Percentiles rank a stretch among this genome's conserved stretches.
Conservation (phyloP, 768 basidiomycete genomes). For the Cyclocybe cylindracea region DNA sequence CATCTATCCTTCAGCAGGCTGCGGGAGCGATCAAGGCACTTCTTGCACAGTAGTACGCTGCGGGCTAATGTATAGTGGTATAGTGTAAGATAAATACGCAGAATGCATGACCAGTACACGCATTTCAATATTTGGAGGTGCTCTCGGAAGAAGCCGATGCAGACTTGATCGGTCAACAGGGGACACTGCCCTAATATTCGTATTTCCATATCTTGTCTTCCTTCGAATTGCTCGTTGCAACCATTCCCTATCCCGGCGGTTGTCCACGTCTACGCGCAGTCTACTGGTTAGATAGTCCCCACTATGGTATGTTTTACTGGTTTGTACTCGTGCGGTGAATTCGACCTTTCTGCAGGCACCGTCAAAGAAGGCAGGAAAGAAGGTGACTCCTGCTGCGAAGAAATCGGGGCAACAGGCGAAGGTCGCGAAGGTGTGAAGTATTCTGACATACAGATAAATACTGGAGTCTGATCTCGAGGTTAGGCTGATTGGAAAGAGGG, state of each 20-base stretch:
- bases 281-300: not conserved
- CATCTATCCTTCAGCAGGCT: conserved; percentile 16
- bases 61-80: not conserved
- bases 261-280: too few species aligned
- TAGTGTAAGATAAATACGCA: not conserved
- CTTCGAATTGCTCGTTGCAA: too few species aligned
- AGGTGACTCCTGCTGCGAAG: conserved; percentile 65
- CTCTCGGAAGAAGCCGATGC: not conserved
- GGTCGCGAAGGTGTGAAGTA: conserved; percentile 69
- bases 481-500: conserved; percentile 99
- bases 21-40: conserved; percentile 17
- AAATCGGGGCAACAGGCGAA: conserved; percentile 58
- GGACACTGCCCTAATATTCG: not conserved
- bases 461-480: conserved; percentile 9
- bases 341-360: conserved; percentile 53
- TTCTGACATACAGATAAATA: not conserved
- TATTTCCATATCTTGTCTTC: not conserved
- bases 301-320: conserved; percentile 18
- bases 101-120: too few species aligned
- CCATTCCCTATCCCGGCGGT: too few species aligned
- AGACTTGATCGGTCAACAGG: not conserved
- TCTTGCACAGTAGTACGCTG: not conserved
- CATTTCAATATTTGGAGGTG: not conserved
- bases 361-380: conserved; percentile 91
- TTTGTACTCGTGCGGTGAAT: not conserved